Base-by-base conservation (phyloP, 2,329 filamentous ascomycete species). In the Exophiala viscosa region DNA sequence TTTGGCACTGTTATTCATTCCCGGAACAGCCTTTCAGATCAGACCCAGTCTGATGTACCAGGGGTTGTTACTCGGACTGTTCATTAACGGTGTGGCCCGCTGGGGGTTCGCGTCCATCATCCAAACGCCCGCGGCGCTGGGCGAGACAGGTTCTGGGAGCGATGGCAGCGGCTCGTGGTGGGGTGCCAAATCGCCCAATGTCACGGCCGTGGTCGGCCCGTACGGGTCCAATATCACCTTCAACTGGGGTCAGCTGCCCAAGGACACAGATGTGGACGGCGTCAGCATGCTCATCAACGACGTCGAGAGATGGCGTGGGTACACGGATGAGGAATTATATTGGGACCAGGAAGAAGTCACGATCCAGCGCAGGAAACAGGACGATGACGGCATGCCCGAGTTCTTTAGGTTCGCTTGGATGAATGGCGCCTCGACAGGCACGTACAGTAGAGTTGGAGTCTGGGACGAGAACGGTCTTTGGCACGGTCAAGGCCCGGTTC, bases 31-130 rank as follows among this genome's bases (percentile, higher is more conserved):
- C 48, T 84, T 97, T 69, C 91, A 96, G 61, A 97, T 88, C 5
- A 82, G 93, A 0, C 87, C 89, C 0, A 86, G 85, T 0, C 76
- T 97, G 7, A 69, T 96, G 2, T 97, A 93, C 65, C 92, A 97
- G 69, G 93, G 93, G 9, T 75, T 99, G 1, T 76, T 99, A 0
- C 74, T 97, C 6, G 93, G 93, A 0, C 79, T 97, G 0, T 97
- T 96, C 69, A 85, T 96, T 72, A 96, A 96, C 67, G 92, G 93
- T 47, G 84, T 95, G 54, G 92, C 91, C 3, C 81, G 92, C 39
- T 97, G 93, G 93, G 91, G 91, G 0, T 99, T 95, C 68, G 91
- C 90, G 57, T 80, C 87, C 1, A 83, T 99, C 42, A 79, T 99
- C 13, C 86, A 99, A 70, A 97, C 93, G 0, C 82, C 88, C 0